A percentile compares a stretch with the other conserved stretches of the same genome.
Evolutionary conservation across 2,329 filamentous ascomycete species (phyloP).

Genomic region (Monilinia fructicola): DNA sequence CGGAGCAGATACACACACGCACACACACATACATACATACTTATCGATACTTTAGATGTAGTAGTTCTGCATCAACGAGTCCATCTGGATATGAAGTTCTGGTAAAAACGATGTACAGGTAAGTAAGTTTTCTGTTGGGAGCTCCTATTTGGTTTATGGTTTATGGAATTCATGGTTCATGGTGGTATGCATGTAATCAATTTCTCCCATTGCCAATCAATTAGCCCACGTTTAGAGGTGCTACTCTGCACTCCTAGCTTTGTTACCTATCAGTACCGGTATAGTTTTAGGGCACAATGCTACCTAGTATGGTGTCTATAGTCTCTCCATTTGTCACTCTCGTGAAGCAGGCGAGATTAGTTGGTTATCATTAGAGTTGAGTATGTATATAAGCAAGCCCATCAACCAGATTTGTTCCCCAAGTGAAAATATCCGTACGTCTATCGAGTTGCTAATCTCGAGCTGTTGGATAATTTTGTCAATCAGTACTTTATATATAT

Average conservation of each 20-base stretch:
- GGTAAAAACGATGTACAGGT: no score
- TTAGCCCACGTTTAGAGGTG: constrained; percentile 5
- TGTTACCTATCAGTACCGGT: not conserved
- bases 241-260: not conserved
- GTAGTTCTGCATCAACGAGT: no score
- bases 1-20: no score
- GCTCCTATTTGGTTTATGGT: no score
- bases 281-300: not conserved
- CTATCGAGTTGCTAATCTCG: not conserved
- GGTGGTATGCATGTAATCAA: not conserved
- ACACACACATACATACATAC: no score
- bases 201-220: constrained; percentile 3
- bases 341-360: not conserved
- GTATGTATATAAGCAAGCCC: not conserved
- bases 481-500: not conserved
- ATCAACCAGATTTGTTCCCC: not conserved
- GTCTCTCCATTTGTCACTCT: not conserved
- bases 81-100: no score
- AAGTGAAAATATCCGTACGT: not conserved
- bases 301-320: not conserved
- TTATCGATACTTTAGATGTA: no score
- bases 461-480: not conserved
- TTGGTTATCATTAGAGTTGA: not conserved
- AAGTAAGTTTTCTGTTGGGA: no score
- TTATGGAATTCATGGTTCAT: no score